Base-by-base conservation (phyloP, 2,329 filamentous ascomycete species). In the Fusarium incarnatum region DNA sequence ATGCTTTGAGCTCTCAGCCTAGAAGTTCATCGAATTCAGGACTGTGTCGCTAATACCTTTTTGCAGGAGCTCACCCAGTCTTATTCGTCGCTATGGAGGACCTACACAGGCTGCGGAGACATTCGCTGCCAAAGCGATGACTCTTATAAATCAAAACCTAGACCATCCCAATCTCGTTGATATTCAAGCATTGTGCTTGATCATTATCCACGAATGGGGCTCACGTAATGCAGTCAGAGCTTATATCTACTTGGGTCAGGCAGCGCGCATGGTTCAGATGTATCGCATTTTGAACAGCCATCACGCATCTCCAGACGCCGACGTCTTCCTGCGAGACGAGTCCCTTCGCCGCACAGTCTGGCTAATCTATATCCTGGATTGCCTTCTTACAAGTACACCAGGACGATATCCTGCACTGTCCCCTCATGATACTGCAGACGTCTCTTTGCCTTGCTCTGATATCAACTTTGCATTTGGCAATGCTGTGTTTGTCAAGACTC, bases 241-340 rank as follows among this genome's bases (percentile, higher is more conserved):
- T 66, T 89, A 89, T 81, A 85, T 88, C 76, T 89, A 89, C 75
- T 82, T 89, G 25, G 87, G 87, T 68, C 87, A 89, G 75, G 87
- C 87, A 32, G 84, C 86, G n/a, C 86, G 87, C 63, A 89, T 89
- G 87, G 83, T 87, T 32, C 87, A 89, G 79, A 89, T 89, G 87
- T 88, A 86, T 72, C 84, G 86, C 67, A 86, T 89, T 59, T 83
- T 89, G 47, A 86, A 88, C 71, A 83, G 82, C 42, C 86, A 88
- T 70, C 84, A 86, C 69, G 78, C 81, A 44, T 81, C 83, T 18
- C 85, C 87, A 42, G 83, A 78, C 34, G 72, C 84, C n/a, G 87
- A 89, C 70, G 85, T 86, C 71, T 89, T 89, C 75, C 83, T 88
- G 15, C 85, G 87, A 68, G 87, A 89, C 49, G 87, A 89, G 76